Base-by-base conservation (phyloP, 169 alveolate species). In the Plasmodium yoelii region DNA sequence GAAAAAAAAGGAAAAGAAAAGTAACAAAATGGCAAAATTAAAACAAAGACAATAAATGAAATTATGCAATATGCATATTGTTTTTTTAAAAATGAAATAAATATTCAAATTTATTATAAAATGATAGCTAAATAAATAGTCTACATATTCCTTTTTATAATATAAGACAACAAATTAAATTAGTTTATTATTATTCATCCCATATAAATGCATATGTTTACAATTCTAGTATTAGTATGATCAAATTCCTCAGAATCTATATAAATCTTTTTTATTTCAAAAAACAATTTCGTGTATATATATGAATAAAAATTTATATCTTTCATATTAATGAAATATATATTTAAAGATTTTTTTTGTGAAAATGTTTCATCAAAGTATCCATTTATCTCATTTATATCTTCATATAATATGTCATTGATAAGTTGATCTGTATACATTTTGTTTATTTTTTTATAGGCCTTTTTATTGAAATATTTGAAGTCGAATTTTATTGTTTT, bases 381-480 rank as follows among this genome's bases (percentile, higher is more conserved):
- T 80, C 53, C 82, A 67, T 80, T 80, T 56, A 80, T 59, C 34
- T 57, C 49, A 60, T 80, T 80, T 47, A 80, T 47, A 53, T 80
- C 80, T 65, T 80, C 82, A 80, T 80, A 80, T 56, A 80, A 28
- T 55, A 80, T 65, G 49, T 80, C 90, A 80, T 65, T 80, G 68
- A 80, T 65, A 15, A 39, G 39, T 13, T 67, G 57, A 28, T 24
- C 53, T 67, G 65, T 42, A 63, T 80, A 80, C 90, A 80, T 55
- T 65, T 68, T 80, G 28, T 80, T 53, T 28, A 80, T 67, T 80
- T 60, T 80, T 51, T 65, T 80, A 49, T 80, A 80, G 34, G 90
- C 90, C 71, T 80, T 80, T 28, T 67, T 80, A 60, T 80, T 80
- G 71, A 65, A 80, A 68, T 80, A 80, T 42, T 80, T 65, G 19